Base-by-base conservation (phyloP, 129 eudicot species). In the Centrapalus pauciflorus region DNA sequence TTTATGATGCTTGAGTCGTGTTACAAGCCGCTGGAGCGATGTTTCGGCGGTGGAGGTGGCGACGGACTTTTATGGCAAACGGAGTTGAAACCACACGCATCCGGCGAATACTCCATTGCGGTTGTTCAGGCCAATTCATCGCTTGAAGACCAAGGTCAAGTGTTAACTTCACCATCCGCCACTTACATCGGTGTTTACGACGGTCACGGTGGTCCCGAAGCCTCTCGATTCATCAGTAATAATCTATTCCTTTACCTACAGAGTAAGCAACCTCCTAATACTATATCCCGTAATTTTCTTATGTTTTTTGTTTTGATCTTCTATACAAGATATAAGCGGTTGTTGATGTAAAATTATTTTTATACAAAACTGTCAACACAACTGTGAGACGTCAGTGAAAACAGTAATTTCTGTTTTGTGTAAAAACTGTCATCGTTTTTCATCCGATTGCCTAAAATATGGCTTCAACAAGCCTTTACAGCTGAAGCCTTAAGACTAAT, bases 171-270 rank as follows among this genome's bases (percentile, higher is more conserved):
- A 23, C 82, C 94, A 0, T 64, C 81, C 4, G 86, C 89, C 23
- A 86, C 94, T 14, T 86, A 49, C 62, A 68, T 83, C 55, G 94
- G 94, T 20, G 86, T 86, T 40, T 86, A 82, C 58, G 94, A 86
- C 21, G 94, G 94, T 32, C 94, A 86, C 29, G 94, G 94, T 48
- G 89, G 94, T 5, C 84, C 89, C 12, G 78, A 86, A 16, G 94
- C 94, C 14, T 75, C 94, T 37, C 69, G 89, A 23, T 86, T 86
- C 77, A 80, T 86, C 67, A 77, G 70, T 17, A 43, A 38, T 52
- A 80, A 80, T 21, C 86, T 86, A 72, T 83, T 86, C 27, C 46
- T 61, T 66, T 75, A 69, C 69, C 66, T 86, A 26, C 88, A 85
- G 51, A 73, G 93, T 85, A 74, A 48, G 58, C 26, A 1, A 3